These are phyloP conservation scores for Mycena sp. DNA, from an alignment of 1,284 basidiomycete genomes.

Conservation along the genomic window DNA sequence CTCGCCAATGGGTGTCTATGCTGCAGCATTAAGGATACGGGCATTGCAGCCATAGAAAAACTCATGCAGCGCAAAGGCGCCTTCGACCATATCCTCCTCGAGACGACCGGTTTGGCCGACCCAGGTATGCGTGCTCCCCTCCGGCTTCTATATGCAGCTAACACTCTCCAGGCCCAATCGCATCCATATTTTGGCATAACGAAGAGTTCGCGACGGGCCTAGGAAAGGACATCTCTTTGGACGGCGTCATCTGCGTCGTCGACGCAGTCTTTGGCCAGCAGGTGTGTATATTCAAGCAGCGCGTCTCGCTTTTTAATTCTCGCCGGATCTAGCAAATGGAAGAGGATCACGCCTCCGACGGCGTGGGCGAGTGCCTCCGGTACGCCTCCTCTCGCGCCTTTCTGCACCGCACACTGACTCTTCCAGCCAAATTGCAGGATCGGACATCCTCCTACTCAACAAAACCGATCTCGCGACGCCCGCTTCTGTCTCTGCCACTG, in stretches of 20 bases:
- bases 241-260: constrained; percentile 92
- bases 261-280: constrained; percentile 87
- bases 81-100: constrained; percentile 93
- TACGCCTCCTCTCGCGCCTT: constrained; percentile 41
- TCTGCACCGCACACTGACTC: constrained; percentile 10
- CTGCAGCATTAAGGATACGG: constrained; percentile 93
- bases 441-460: constrained; percentile 91
- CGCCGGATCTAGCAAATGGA: constrained; percentile 75
- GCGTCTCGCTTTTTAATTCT: constrained; percentile 1
- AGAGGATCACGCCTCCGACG: constrained; percentile 73
- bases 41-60: constrained; percentile 91
- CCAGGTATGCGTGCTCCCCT: constrained; percentile 64
- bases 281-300: constrained; percentile 59
- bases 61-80: constrained; percentile 83
- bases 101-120: constrained; percentile 94
- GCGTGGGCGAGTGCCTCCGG: constrained; percentile 82
- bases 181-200: constrained; percentile 91
- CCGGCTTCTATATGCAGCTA: neutral
- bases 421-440: constrained; percentile 86
- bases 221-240: constrained; percentile 78
- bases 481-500: constrained; percentile 53
- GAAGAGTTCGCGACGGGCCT: constrained; percentile 84
- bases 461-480: constrained; percentile 80
- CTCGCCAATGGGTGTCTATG: constrained; percentile 94
- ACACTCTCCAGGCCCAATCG: constrained; percentile 73